Percentiles rank a stretch among this genome's conserved stretches.
These are phyloP conservation scores for Cytospora leucostoma DNA, from an alignment of 2,329 filamentous ascomycete species.

Conservation along the genomic window DNA sequence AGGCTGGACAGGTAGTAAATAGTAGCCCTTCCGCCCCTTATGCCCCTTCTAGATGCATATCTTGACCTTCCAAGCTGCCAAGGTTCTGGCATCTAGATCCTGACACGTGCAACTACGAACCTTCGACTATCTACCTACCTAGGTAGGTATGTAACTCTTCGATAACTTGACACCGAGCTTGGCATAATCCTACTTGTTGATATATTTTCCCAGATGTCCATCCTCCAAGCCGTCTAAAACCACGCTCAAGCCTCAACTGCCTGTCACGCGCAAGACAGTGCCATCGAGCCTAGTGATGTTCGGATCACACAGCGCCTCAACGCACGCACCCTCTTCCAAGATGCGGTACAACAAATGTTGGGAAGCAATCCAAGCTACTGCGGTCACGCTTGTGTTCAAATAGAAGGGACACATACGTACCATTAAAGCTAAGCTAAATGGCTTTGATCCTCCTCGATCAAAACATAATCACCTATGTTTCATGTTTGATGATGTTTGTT, in stretches of 20 bases:
- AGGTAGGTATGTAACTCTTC: no score
- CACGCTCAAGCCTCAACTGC: not conserved
- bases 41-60: no score
- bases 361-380: conserved; percentile 11
- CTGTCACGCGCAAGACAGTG: not conserved
- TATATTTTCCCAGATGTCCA: no score
- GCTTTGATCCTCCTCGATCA: not conserved
- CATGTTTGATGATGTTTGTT: not conserved
- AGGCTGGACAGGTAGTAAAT: not conserved
- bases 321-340: not conserved
- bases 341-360: not conserved
- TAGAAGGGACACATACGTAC: not conserved
- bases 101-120: no score
- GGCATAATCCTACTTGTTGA: no score
- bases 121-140: no score
- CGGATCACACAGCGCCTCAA: not conserved
- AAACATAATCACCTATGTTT: not conserved
- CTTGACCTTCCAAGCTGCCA: no score
- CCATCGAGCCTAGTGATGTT: not conserved
- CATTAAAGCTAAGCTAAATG: not conserved
- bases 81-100: no score
- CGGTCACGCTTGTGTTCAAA: conserved; percentile 10
- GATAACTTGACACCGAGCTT: no score
- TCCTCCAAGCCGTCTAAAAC: no score
- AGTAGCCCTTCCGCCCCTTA: no score